These are phyloP conservation scores for Rhododendron vialii DNA, from an alignment of 148 eudicot genomes.

Conservation along the genomic window DNA sequence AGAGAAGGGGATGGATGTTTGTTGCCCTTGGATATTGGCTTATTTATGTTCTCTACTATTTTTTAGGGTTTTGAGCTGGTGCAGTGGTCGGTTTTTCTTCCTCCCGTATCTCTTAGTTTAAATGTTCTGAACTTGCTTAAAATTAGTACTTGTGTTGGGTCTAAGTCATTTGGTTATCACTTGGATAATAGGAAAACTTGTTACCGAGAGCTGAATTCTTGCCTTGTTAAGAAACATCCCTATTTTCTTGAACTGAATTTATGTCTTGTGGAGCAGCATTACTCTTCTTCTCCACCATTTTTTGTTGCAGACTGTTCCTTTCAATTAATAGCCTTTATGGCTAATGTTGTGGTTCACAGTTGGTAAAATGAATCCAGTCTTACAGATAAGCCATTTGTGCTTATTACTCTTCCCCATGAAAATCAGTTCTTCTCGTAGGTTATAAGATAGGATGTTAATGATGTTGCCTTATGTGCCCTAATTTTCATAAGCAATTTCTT, in stretches of 20 bases:
- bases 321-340: background rate
- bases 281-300: background rate
- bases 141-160: background rate
- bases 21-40: background rate
- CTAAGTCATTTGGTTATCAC: background rate
- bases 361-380: background rate
- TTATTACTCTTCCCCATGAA: background rate
- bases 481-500: background rate
- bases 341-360: background rate
- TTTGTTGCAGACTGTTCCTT: slow-evolving; percentile 1
- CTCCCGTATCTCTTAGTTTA: background rate
- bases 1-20: background rate
- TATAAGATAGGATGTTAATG: background rate
- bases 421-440: background rate
- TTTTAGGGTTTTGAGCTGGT: background rate
- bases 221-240: background rate
- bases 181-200: background rate
- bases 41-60: background rate
- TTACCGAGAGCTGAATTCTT: background rate
- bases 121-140: background rate
- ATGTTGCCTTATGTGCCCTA: background rate
- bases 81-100: background rate
- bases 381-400: background rate
- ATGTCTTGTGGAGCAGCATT: background rate
- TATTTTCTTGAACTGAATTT: background rate